These are phyloP conservation scores for Candida awuae DNA, from an alignment of 805 yeast genomes.

Conservation along the genomic window DNA sequence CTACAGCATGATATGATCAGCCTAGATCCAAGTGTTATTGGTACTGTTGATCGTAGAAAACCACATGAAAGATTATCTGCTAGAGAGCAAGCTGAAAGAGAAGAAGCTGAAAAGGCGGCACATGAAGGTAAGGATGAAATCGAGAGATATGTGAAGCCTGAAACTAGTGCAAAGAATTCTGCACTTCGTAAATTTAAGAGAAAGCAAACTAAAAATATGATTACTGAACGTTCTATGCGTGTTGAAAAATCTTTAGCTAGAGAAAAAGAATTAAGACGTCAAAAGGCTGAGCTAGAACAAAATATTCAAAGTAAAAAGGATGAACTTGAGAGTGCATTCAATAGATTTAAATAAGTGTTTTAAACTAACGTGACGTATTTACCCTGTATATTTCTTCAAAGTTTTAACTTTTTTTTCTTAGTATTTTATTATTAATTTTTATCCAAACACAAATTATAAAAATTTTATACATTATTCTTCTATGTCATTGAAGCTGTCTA, in stretches of 20 bases:
- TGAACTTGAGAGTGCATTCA: constrained; percentile 39
- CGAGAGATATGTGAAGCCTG: constrained; percentile 55
- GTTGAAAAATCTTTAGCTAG: constrained; percentile 63
- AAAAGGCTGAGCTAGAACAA: constrained; percentile 35
- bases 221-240: constrained; percentile 76
- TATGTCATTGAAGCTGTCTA: constrained; percentile 24
- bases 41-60: constrained; percentile 71
- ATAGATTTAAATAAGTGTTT: constrained; percentile 35
- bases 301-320: constrained; percentile 49
- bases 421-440: too few relatives aligned
- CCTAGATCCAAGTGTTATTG: constrained; percentile 81
- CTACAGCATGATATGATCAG: constrained; percentile 88
- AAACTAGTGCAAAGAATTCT: constrained; percentile 73
- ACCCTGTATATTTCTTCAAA: too few relatives aligned
- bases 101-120: constrained; percentile 24
- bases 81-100: constrained; percentile 42
- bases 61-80: constrained; percentile 56
- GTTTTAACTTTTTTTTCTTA: too few relatives aligned
- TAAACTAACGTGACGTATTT: too few relatives aligned
- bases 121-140: constrained; percentile 36
- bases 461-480: constrained; percentile 10
- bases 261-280: constrained; percentile 65
- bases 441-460: too few relatives aligned
- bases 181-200: constrained; percentile 72
- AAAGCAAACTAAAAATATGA: constrained; percentile 76